Conservation (phyloP, 176 grass and related monocot genomes). For the maize (Zea mays) region DNA sequence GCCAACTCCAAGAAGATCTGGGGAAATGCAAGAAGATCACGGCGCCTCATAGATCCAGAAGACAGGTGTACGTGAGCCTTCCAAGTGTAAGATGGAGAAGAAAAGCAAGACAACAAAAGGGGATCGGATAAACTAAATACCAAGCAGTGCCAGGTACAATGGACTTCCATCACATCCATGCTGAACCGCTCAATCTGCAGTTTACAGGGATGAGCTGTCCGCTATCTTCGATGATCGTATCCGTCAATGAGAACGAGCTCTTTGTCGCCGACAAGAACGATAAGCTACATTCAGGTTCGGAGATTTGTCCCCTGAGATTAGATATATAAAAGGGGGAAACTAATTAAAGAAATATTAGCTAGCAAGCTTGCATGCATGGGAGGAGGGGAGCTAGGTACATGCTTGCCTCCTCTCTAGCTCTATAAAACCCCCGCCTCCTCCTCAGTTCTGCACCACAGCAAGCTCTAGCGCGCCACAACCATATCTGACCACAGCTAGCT, state of each 20-base stretch:
- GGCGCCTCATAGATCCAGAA: constrained; percentile 22
- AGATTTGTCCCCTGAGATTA: constrained; percentile 51
- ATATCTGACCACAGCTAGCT: neutral
- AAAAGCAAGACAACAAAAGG: neutral
- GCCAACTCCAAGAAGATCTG: constrained; percentile 35
- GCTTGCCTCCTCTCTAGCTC: constrained; percentile 44
- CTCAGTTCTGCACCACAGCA: constrained; percentile 42
- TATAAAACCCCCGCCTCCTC: constrained; percentile 40
- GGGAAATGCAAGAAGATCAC: constrained; percentile 37
- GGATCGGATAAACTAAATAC: constrained; percentile 35
- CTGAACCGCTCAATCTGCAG: constrained; percentile 46
- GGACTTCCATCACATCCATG: constrained; percentile 40
- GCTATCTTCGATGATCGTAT: constrained; percentile 45
- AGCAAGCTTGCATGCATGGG: constrained; percentile 42
- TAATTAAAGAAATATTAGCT: neutral
- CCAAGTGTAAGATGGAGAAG: constrained; percentile 38
- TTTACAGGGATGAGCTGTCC: constrained; percentile 52
- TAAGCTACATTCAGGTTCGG: constrained; percentile 43
- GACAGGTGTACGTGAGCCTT: constrained; percentile 45
- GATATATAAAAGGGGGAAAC: constrained; percentile 3
- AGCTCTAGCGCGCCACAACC: constrained; percentile 7
- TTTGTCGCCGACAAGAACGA: constrained; percentile 52
- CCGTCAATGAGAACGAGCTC: constrained; percentile 45
- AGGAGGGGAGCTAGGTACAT: constrained; percentile 35
- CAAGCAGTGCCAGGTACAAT: constrained; percentile 40